Conservation (phyloP, 2,329 filamentous ascomycete genomes). For the Paraphoma chrysanthemicola region DNA sequence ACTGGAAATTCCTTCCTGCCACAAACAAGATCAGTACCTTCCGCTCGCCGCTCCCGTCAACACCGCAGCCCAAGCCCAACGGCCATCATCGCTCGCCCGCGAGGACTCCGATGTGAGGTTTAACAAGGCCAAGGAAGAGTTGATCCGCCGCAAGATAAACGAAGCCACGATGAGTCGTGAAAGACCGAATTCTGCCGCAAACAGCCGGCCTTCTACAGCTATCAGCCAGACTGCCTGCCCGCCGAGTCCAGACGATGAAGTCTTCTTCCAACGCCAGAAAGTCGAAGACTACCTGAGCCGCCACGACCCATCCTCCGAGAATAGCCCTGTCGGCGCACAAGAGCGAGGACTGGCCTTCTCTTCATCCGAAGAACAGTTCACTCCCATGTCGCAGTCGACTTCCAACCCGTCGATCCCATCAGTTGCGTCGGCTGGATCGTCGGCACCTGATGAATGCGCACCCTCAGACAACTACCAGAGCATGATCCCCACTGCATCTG, state of each 20-base stretch:
- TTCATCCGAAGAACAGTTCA: conserved; percentile 57
- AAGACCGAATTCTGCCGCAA: conserved; percentile 25
- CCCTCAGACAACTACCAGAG: conserved; percentile 22
- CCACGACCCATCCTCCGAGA: conserved; percentile 46
- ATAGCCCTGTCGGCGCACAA: conserved; percentile 47
- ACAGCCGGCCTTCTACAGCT: conserved; percentile 34
- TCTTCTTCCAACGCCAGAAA: conserved; percentile 33
- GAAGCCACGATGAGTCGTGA: conserved; percentile 39
- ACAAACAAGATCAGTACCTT: conserved; percentile 4
- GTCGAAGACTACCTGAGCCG: conserved; percentile 39
- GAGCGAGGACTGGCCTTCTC: conserved; percentile 48
- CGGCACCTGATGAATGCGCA: conserved; percentile 47
- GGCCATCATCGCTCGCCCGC: conserved; percentile 18
- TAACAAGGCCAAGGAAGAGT: conserved; percentile 48
- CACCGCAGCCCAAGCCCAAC: conserved; percentile 11
- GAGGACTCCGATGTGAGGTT: conserved; percentile 42
- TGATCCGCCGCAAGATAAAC: conserved; percentile 43
- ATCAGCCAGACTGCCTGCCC: conserved; percentile 50
- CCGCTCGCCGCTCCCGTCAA: conserved; percentile 5
- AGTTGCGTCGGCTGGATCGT: conserved; percentile 57
- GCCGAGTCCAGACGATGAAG: conserved; percentile 56
- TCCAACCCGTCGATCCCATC: conserved; percentile 61
- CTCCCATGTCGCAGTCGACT: conserved; percentile 57
- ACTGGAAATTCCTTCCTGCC: conserved; percentile 20
- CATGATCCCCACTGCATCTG: conserved; percentile 36